These are phyloP conservation scores for Ligustrum vulgare DNA, from an alignment of 257 asterid genomes.

Conservation along the genomic window DNA sequence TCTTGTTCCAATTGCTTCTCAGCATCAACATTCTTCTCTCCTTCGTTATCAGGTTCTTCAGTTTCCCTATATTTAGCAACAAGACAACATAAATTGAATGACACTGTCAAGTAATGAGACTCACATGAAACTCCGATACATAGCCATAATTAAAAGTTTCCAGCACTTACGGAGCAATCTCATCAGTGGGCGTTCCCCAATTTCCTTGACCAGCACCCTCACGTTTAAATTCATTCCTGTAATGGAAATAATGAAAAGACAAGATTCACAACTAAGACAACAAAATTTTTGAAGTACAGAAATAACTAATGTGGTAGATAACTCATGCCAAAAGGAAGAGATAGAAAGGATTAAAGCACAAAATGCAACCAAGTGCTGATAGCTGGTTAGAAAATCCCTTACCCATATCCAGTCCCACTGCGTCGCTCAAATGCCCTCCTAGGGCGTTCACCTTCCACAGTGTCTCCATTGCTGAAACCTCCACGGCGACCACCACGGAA, in stretches of 20 bases:
- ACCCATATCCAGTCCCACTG: conserved; percentile 51
- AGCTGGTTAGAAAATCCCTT: not conserved
- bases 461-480: conserved; percentile 37
- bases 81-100: not conserved
- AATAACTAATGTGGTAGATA: not conserved
- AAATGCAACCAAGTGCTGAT: not conserved
- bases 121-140: not conserved
- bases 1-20: conserved; percentile 54
- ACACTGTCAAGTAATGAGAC: not conserved
- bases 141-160: not conserved
- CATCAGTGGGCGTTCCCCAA: conserved; percentile 69
- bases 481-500: conserved; percentile 44
- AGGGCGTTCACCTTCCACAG: conserved; percentile 41
- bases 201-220: conserved; percentile 77
- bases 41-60: conserved; percentile 46
- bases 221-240: conserved; percentile 57
- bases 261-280: not conserved
- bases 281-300: not conserved
- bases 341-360: not conserved
- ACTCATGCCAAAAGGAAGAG: not conserved
- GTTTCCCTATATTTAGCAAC: conserved; percentile 36
- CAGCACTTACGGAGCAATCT: conserved; percentile 46
- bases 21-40: conserved; percentile 46
- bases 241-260: not conserved
- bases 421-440: conserved; percentile 41